These are phyloP conservation scores for Wickerhamiella australiensis DNA, from an alignment of 805 yeast species.

Conservation along the genomic window DNA sequence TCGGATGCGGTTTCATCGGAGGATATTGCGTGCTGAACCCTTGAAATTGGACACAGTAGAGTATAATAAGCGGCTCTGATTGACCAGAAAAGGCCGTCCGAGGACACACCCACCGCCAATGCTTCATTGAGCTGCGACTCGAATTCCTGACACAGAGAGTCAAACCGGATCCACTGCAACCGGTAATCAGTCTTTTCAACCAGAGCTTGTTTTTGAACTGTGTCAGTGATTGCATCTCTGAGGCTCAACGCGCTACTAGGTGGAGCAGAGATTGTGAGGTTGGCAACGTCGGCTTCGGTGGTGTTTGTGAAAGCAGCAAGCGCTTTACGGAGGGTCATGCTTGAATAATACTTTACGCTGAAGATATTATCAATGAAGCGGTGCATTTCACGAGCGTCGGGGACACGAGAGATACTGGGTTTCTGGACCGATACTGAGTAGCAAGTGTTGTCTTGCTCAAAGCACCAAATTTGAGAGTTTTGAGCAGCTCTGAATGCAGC, in stretches of 20 bases:
- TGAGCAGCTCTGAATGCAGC: constrained; percentile 17
- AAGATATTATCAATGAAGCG: constrained; percentile 9
- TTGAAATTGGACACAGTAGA: constrained; percentile 2
- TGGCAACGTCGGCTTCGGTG: constrained; percentile 3
- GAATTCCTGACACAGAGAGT: constrained; percentile 60
- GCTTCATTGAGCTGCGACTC: constrained; percentile 49
- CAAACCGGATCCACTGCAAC: constrained; percentile 56
- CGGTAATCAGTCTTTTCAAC: constrained; percentile 27
- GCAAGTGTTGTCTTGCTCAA: neutral
- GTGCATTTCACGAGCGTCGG: constrained; percentile 13
- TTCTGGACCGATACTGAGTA: neutral
- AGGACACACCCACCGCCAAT: constrained; percentile 33
- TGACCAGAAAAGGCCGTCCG: constrained; percentile 15
- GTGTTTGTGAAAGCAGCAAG: constrained; percentile 2
- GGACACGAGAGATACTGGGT: constrained; percentile 7
- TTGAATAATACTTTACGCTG: constrained; percentile 8
- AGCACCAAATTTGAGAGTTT: constrained; percentile 9
- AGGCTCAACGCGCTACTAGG: constrained; percentile 7
- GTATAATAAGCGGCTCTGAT: constrained; percentile 11
- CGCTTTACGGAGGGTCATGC: constrained; percentile 10
- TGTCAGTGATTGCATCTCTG: constrained; percentile 1
- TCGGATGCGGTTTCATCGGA: neutral
- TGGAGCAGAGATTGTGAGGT: constrained; percentile 6
- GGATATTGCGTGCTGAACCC: neutral
- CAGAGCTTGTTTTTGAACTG: neutral